These are phyloP conservation scores for Copromyces sp. DNA, from an alignment of 495 filamentous ascomycete genomes.

Conservation along the genomic window DNA sequence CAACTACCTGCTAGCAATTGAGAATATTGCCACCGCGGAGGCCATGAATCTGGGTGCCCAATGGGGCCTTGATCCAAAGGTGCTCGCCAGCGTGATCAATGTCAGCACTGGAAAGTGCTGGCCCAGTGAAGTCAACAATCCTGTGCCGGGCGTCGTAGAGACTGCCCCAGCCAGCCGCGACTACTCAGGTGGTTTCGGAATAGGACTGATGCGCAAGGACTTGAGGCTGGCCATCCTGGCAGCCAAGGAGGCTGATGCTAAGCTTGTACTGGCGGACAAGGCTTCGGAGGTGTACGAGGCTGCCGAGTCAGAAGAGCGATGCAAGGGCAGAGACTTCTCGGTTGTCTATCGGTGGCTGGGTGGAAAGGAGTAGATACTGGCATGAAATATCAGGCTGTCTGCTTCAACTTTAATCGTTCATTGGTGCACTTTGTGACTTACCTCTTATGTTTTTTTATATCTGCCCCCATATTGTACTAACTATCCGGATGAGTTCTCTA, in stretches of 20 bases:
- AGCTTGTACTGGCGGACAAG: conserved; percentile 52
- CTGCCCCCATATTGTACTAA: too few relatives aligned
- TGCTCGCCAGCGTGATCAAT: conserved; percentile 72
- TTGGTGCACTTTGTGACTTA: not conserved
- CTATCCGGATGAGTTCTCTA: too few relatives aligned
- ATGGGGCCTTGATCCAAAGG: conserved; percentile 73
- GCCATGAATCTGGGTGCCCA: conserved; percentile 85
- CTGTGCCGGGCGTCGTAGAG: conserved; percentile 73
- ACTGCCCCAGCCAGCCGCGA: conserved; percentile 60
- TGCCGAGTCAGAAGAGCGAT: conserved; percentile 46
- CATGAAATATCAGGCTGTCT: not conserved
- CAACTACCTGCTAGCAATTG: conserved; percentile 85
- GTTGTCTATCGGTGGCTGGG: conserved; percentile 71
- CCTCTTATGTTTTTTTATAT: not conserved
- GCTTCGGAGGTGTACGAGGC: conserved; percentile 60
- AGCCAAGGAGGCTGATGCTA: conserved; percentile 55
- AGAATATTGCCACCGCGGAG: conserved; percentile 86
- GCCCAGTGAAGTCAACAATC: conserved; percentile 89
- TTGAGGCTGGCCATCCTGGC: conserved; percentile 62
- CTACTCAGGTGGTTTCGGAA: conserved; percentile 75
- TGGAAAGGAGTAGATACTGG: conserved; percentile 30
- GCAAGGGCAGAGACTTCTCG: conserved; percentile 71
- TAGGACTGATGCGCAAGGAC: conserved; percentile 80
- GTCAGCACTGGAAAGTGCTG: conserved; percentile 80
- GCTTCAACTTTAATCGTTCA: not conserved